Evolutionary conservation across 2,329 filamentous ascomycete species (phyloP).

Genomic region (Huntiella bhutanensis): DNA sequence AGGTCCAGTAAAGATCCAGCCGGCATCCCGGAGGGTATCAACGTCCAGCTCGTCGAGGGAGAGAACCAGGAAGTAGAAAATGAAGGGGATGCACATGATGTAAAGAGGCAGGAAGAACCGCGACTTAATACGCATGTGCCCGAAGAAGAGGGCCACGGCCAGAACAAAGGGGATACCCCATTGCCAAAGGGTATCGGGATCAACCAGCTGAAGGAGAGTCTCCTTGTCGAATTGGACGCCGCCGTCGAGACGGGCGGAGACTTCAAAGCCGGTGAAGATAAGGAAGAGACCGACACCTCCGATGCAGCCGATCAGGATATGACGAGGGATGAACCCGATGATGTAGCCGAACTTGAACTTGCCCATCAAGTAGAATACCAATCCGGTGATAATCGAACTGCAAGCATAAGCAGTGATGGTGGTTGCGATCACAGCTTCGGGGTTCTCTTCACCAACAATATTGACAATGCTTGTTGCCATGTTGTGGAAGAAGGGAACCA

Average conservation of each 20-base stretch:
- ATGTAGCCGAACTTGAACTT: slow-evolving; percentile 74
- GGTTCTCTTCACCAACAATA: slow-evolving; percentile 58
- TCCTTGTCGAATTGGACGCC: slow-evolving; percentile 64
- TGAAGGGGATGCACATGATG: slow-evolving; percentile 57
- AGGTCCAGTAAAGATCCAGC: slow-evolving; percentile 86
- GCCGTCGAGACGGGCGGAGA: slow-evolving; percentile 74
- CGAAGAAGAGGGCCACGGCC: slow-evolving; percentile 54
- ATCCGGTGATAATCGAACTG: slow-evolving; percentile 76
- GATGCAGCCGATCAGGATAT: slow-evolving; percentile 93
- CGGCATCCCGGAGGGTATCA: slow-evolving; percentile 45
- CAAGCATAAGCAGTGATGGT: slow-evolving; percentile 82
- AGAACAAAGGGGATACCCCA: slow-evolving; percentile 69
- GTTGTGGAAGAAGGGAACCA: slow-evolving; percentile 96
- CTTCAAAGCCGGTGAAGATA: slow-evolving; percentile 77
- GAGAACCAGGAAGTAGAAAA: slow-evolving; percentile 64
- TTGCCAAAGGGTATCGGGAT: slow-evolving; percentile 54
- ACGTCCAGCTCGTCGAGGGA: slow-evolving; percentile 49
- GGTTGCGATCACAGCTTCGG: slow-evolving; percentile 76
- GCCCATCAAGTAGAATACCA: slow-evolving; percentile 85
- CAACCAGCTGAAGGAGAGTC: slow-evolving; percentile 57
- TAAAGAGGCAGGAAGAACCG: slow-evolving; percentile 76
- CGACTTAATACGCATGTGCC: slow-evolving; percentile 58
- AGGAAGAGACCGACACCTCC: slow-evolving; percentile 94
- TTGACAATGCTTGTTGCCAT: slow-evolving; percentile 82
- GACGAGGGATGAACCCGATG: slow-evolving; percentile 89